phyloP scores from a whole-genome alignment of 345 rosid species.

The Eucalyptus cloeziana region DNA sequence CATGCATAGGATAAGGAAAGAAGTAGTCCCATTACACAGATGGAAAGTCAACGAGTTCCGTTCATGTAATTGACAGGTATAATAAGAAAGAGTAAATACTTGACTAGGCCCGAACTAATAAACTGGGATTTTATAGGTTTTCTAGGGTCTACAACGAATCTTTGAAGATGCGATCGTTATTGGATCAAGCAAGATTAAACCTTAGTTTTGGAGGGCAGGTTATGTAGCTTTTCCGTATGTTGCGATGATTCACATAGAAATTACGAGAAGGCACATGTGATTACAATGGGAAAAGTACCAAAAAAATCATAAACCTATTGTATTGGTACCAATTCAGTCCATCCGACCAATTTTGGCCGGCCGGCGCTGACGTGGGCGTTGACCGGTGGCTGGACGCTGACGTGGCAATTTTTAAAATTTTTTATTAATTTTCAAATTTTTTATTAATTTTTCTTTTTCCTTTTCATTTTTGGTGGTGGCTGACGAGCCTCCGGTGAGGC shows the following conservation, averaged over 20 bases:
- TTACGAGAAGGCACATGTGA: background rate
- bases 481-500: too few species aligned
- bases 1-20: background rate
- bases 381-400: too few species aligned
- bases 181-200: background rate
- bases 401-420: too few species aligned
- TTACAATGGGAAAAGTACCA: background rate
- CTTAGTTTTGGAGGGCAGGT: background rate
- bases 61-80: background rate
- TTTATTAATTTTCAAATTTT: too few species aligned
- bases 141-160: background rate
- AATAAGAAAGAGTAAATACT: background rate
- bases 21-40: background rate
- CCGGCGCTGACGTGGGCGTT: too few species aligned
- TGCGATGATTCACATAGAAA: background rate
- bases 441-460: too few species aligned
- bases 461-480: too few species aligned
- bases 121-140: background rate
- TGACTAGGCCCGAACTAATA: background rate
- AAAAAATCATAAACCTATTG: too few species aligned
- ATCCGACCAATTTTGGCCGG: too few species aligned
- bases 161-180: background rate
- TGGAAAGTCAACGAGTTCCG: background rate
- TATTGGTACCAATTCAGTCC: too few species aligned
- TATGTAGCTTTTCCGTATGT: background rate